Evolutionary conservation across 108 stramenopile genomes (phyloP).

Genomic region (Skeletonema grethae): DNA sequence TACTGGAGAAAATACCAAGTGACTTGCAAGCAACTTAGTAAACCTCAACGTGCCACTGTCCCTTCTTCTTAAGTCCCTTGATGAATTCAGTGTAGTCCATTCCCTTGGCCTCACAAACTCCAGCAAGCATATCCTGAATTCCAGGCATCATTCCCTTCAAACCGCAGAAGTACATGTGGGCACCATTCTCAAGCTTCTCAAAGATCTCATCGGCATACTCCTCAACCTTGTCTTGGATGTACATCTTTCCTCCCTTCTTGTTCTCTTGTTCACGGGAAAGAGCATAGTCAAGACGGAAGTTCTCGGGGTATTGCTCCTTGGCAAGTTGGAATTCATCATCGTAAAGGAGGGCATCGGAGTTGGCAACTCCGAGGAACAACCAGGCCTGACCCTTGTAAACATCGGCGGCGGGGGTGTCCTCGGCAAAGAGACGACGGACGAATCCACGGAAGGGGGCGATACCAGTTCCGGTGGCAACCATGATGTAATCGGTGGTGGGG

Average conservation of each 20-base stretch:
- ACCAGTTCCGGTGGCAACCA: slow-evolving; percentile 98
- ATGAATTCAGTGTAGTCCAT: slow-evolving; percentile 88
- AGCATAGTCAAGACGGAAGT: slow-evolving; percentile 96
- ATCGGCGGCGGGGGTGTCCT: slow-evolving; percentile 90
- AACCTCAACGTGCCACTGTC: slow-evolving; percentile 88
- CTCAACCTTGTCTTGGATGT: slow-evolving; percentile 98
- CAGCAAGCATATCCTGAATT: slow-evolving; percentile 93
- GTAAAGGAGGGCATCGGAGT: slow-evolving; percentile 94
- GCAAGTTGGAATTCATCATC: slow-evolving; percentile 97
- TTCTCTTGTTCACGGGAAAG: slow-evolving; percentile 94
- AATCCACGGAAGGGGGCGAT: slow-evolving; percentile 98
- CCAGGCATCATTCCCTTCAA: slow-evolving; percentile 99
- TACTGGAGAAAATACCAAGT: slow-evolving; percentile 2
- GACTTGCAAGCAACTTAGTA: slow-evolving; percentile 52
- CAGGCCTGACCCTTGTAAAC: slow-evolving; percentile 96
- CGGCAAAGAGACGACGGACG: slow-evolving; percentile 94
- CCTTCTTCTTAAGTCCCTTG: slow-evolving; percentile 82
- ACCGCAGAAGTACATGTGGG: slow-evolving; percentile 99
- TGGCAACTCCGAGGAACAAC: slow-evolving; percentile 98
- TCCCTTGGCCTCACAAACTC: slow-evolving; percentile 87
- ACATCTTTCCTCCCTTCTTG: slow-evolving; percentile 97
- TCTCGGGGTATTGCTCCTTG: slow-evolving; percentile 79
- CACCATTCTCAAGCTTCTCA: slow-evolving; percentile 87
- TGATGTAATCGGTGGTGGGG: slow-evolving; percentile 94
- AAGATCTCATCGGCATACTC: slow-evolving; percentile 94